Conservation (phyloP, 768 basidiomycete species). For the Clavaria fumosa region DNA sequence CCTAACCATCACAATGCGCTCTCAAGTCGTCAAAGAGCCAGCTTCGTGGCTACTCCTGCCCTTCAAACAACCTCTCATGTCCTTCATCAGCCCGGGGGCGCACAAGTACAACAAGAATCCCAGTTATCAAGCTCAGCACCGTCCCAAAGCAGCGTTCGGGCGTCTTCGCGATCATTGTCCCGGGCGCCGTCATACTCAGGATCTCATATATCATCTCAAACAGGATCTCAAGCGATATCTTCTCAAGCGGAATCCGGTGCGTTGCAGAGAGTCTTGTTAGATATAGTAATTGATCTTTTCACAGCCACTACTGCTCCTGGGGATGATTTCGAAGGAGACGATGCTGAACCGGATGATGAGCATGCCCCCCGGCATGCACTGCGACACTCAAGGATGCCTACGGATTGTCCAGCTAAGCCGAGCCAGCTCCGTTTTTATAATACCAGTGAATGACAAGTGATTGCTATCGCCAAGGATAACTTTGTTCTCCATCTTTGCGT, state of each 20-base stretch:
- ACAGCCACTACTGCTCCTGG: neutral
- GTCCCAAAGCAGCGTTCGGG: too few species aligned
- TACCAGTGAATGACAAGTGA: neutral
- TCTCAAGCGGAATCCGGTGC: neutral
- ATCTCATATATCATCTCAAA: slow-evolving; percentile 3
- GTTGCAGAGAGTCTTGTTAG: neutral
- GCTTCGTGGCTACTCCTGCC: too few species aligned
- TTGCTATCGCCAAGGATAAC: neutral
- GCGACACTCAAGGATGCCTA: neutral
- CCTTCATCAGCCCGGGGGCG: too few species aligned
- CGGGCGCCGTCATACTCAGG: neutral
- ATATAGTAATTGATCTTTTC: neutral
- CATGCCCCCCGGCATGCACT: neutral
- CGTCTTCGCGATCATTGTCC: neutral
- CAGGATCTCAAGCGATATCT: neutral
- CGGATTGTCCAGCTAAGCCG: neutral
- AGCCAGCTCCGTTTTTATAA: neutral
- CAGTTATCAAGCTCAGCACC: too few species aligned
- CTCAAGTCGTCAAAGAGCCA: too few species aligned
- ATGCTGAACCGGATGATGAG: neutral
- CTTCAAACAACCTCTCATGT: too few species aligned
- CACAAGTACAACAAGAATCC: too few species aligned
- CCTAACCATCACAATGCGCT: too few species aligned
- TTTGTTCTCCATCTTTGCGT: neutral
- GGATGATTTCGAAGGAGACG: neutral